Evolutionary conservation across 139 green algal genomes (phyloP), one percentile per base, ranked within the genome.

Genomic region (Eudorina sp.): DNA sequence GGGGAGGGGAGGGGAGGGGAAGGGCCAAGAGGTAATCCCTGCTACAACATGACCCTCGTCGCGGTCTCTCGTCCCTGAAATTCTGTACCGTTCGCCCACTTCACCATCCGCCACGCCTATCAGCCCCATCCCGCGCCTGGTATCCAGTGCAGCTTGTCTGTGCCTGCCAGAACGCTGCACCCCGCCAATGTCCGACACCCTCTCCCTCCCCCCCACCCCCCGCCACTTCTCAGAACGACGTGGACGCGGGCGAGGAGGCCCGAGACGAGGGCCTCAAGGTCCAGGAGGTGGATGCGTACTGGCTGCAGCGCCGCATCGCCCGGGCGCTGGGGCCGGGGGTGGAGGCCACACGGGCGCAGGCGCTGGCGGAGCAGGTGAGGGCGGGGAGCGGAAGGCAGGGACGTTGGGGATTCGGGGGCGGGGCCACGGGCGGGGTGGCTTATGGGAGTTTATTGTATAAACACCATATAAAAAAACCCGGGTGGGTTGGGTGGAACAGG

Each of bases 201-300:
- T 23, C 70, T 41, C 9, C 25, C 72, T 18, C 34, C 72, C 72
- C 27, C 72, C 48, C 46, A 51, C 31, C 53, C 76, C 55, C 18
- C 36, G 2, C 75, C 8, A 19, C 27, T 13, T 13, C 25, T 0
- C 60, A 86, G 80, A 45, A 88, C 68, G 86, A 92, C 74, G 83
- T 92, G 31, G 88, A 92, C 34, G 90, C 77, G 38, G 90, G 86
- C 48, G 87, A 90, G 87, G 89, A 90, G 86, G 70, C 60, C 23
- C 58, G 55, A 9, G 91, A 92, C 74, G 89, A 90, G 38, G 93
- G 84, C 25, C 78, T 92, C 40, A 69, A 83, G 53, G 89, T 92
- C 34, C 83, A 96, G 89, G 96, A 99, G 77, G 98, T 99, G 88
- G 98, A 99, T 88, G 98, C 98, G 6, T 99, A 99, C 94, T 99